These are phyloP conservation scores for Talaromyces atroroseus DNA, from an alignment of 2,329 filamentous ascomycete genomes.

Conservation along the genomic window DNA sequence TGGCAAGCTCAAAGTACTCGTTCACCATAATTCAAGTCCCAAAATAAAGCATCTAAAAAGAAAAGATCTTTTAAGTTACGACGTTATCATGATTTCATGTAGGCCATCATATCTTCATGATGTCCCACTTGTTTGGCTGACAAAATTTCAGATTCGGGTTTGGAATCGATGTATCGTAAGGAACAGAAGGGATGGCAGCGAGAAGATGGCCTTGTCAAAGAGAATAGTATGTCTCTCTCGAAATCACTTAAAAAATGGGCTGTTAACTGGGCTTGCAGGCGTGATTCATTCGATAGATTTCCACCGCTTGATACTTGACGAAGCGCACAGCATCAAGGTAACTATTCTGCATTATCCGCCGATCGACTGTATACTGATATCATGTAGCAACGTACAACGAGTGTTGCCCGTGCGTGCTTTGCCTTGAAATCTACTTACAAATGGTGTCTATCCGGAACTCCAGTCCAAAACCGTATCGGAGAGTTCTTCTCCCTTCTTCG, in stretches of 20 bases:
- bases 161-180: conserved; percentile 89
- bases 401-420: conserved; percentile 92
- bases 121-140: not conserved
- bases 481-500: conserved; percentile 93
- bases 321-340: conserved; percentile 89
- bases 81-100: conserved; percentile 98
- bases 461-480: conserved; percentile 92
- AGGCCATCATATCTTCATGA: conserved; percentile 44
- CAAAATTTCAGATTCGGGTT: conserved; percentile 45
- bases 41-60: conserved; percentile 72
- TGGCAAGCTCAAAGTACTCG: conserved; percentile 80
- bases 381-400: conserved; percentile 61
- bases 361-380: conserved; percentile 4
- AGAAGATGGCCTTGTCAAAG: conserved; percentile 73
- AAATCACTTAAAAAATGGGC: not conserved
- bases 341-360: not conserved
- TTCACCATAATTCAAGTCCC: conserved; percentile 81
- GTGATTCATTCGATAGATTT: conserved; percentile 80
- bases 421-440: conserved; percentile 82
- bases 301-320: conserved; percentile 88
- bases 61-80: conserved; percentile 71
- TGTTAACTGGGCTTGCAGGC: conserved; percentile 40
- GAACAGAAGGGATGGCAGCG: conserved; percentile 86
- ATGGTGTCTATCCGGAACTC: conserved; percentile 93
- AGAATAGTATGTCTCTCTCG: conserved; percentile 48